A percentile compares a stretch with the other conserved stretches of the same genome.
Conservation (phyloP, 169 alveolate genomes). For the Perkinsus marinus region DNA sequence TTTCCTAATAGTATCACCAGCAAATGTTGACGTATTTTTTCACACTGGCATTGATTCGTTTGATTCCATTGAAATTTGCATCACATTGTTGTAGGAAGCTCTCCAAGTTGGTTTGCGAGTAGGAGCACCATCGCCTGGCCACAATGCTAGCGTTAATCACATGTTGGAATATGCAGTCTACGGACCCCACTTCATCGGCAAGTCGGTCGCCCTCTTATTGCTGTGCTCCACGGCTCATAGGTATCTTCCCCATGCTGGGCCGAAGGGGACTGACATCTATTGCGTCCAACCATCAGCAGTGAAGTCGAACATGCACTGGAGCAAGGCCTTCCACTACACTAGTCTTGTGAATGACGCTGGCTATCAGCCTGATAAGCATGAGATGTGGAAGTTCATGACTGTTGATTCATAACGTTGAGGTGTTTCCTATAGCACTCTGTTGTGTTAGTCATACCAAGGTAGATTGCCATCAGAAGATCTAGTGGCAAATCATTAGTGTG, state of each 20-base stretch:
- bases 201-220: background rate
- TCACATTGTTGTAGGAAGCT: background rate
- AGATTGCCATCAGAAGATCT: too few species aligned
- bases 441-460: too few species aligned
- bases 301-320: background rate
- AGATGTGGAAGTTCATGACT: background rate
- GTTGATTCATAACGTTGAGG: background rate
- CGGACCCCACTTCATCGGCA: background rate
- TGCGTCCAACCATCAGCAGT: background rate
- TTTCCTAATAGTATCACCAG: too few species aligned
- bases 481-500: too few species aligned
- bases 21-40: background rate
- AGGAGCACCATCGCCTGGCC: background rate
- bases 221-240: background rate
- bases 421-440: background rate
- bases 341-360: background rate
- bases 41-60: too few species aligned
- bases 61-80: background rate
- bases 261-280: background rate
- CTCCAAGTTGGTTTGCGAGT: background rate
- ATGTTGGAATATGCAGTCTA: background rate
- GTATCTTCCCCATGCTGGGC: background rate
- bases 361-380: background rate
- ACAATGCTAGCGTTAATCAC: background rate
- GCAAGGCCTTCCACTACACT: background rate